These are phyloP conservation scores for Hanseniaspora osmophila DNA, from an alignment of 805 yeast species.

Conservation along the genomic window DNA sequence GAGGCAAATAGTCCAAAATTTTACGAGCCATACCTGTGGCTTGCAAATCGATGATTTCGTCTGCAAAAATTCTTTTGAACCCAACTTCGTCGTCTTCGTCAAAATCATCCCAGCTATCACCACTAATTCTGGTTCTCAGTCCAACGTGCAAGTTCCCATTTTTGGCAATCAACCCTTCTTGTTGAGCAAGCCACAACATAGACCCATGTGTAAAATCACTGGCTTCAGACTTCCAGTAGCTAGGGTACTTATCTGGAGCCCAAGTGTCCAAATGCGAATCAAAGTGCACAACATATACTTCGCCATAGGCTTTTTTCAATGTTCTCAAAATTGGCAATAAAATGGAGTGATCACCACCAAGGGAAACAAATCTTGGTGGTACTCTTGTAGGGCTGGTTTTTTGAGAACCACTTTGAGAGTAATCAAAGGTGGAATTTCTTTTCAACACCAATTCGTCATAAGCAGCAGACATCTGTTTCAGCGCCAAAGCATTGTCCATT, in stretches of 20 bases:
- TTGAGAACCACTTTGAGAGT: no score
- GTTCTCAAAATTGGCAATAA: constrained; percentile 61
- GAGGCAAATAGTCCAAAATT: constrained; percentile 41
- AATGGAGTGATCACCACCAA: constrained; percentile 79
- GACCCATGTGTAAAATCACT: constrained; percentile 68
- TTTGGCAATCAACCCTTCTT: constrained; percentile 49
- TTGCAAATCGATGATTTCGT: constrained; percentile 50
- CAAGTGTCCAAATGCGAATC: constrained; percentile 80
- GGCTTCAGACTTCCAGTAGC: constrained; percentile 41
- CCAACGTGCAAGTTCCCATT: constrained; percentile 61
- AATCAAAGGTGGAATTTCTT: constrained; percentile 12
- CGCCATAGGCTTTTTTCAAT: constrained; percentile 45
- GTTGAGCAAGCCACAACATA: constrained; percentile 67
- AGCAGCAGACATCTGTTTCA: constrained; percentile 45
- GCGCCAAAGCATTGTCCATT: constrained; percentile 48
- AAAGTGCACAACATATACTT: constrained; percentile 60
- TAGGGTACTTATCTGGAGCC: constrained; percentile 60
- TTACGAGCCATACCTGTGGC: constrained; percentile 44
- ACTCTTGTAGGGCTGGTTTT: constrained; percentile 5
- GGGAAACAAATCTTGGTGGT: constrained; percentile 51
- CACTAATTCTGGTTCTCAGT: constrained; percentile 51
- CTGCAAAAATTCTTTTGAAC: constrained; percentile 55
- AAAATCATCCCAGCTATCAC: constrained; percentile 44
- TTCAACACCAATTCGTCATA: constrained; percentile 36
- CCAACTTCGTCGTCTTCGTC: constrained; percentile 55